Evolutionary conservation across 257 asterid species (phyloP), one percentile per base, ranked within the genome.

Genomic region (Solanum sitiens): DNA sequence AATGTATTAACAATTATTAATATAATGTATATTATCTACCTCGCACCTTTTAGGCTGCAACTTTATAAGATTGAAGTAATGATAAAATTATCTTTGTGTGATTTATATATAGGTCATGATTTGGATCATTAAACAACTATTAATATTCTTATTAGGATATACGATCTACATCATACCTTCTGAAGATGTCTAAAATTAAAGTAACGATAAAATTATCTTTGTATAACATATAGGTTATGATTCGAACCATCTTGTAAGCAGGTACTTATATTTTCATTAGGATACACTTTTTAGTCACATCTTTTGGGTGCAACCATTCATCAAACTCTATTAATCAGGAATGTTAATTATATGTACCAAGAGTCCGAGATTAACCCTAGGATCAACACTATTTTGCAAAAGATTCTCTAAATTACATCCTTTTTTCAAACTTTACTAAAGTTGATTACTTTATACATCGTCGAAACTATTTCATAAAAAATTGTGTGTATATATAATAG

Each of bases 401-500:
- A 56, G 18, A 1, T 56, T 2, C 4, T 2, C n/a, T 18, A 56
- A 2, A 56, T 2, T 11, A 56, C n/a, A 53, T 8, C 0, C 1
- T 11, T 63, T 63, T n/a, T 3, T n/a, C 2, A 0, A 63, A n/a
- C 3, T 63, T n/a, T n/a, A 4, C 2, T n/a, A 63, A 63, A 0
- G 8, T 11, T 23, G 32, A 12, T 23, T 63, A n/a, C 13, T n/a
- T 4, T 63, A 2, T n/a, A 8, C 16, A 63, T 0, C 7, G 4
- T 63, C 6, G 8, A 56, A 56, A 7, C 71, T 63, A 63, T 63
- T n/a, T 11, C 33, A 12, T 21, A 5, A 59, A 59, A 20, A 59
- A 59, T 20, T 20, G 4, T 53, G 10, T 53, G 4, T 53, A 56
- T 18, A 56, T 18, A 53, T 18, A 18, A 56, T 56, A 18, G 11